phyloP scores from a whole-genome alignment of 192 early-diverging fungal genomes.

The Piromyces finnis region DNA sequence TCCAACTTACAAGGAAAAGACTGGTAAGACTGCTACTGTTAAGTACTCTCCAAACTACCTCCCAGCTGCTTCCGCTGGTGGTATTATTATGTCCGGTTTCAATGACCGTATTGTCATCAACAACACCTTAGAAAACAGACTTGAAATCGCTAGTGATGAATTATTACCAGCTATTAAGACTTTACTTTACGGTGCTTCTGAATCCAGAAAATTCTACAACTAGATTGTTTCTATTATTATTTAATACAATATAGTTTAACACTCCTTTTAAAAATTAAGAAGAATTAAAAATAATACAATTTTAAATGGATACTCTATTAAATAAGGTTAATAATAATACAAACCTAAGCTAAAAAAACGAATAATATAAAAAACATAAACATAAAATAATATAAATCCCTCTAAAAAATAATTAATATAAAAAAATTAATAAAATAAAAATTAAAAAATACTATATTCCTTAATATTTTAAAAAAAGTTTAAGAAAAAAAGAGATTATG shows the following conservation, averaged over 20 bases:
- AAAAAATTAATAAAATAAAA: not conserved
- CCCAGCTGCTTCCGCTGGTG: constrained; percentile 48
- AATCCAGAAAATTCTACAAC: constrained; percentile 82
- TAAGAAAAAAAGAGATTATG: not conserved
- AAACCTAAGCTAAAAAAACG: not conserved
- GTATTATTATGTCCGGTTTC: constrained; percentile 59
- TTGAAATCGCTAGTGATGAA: constrained; percentile 62
- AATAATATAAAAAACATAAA: not conserved
- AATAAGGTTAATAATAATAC: not conserved
- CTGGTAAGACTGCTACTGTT: constrained; percentile 20
- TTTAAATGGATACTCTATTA: not conserved
- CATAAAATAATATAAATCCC: no score
- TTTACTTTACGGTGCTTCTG: constrained; percentile 77
- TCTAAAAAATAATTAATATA: no score
- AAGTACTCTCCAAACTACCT: constrained; percentile 1
- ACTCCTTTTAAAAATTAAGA: not conserved
- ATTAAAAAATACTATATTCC: not conserved
- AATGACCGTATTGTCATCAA: constrained; percentile 63
- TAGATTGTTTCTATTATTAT: constrained; percentile 6
- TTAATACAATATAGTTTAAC: not conserved
- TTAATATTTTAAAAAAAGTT: not conserved
- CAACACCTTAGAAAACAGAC: constrained; percentile 82
- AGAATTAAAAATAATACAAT: not conserved
- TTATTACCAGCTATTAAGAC: constrained; percentile 84
- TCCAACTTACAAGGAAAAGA: constrained; percentile 32